Percentiles rank a stretch among this genome's conserved stretches.
Conservation (phyloP, 345 rosid species). For the Fremontodendron californicum region DNA sequence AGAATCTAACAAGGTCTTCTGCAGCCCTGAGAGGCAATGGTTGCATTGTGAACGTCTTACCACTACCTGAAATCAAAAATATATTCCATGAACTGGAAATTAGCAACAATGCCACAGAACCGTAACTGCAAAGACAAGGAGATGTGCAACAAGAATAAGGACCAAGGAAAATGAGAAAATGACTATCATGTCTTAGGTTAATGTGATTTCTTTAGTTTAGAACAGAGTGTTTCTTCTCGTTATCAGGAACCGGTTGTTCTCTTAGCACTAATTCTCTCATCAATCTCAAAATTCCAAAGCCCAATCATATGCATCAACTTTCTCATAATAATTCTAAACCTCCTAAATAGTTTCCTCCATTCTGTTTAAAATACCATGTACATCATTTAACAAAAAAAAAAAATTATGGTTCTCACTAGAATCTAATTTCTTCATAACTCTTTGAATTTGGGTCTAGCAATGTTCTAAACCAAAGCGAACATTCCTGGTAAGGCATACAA, state of each 20-base stretch:
- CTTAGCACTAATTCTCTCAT: neutral
- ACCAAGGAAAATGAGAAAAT: neutral
- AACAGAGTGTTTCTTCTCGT: neutral
- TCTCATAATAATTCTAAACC: neutral
- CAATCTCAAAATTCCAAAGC: neutral
- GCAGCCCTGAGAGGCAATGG: slow-evolving; percentile 71
- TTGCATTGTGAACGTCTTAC: slow-evolving; percentile 6
- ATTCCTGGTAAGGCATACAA: neutral
- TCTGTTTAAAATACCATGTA: neutral
- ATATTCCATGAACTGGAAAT: neutral
- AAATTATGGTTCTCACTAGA: neutral
- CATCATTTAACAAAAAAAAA: neutral
- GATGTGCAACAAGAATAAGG: neutral
- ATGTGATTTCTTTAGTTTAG: neutral
- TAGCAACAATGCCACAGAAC: neutral
- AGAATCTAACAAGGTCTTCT: slow-evolving; percentile 78
- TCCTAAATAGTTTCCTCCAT: neutral
- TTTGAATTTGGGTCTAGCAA: neutral
- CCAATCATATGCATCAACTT: neutral
- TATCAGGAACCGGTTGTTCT: neutral
- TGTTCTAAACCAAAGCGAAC: neutral
- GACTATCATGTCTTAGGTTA: neutral
- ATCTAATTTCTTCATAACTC: neutral
- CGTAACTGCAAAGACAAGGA: neutral
- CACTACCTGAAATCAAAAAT: slow-evolving; percentile 25